Evolutionary conservation across 2,329 filamentous ascomycete genomes (phyloP), one percentile per base, ranked within the genome.

Genomic region (Tolypocladium sp.): DNA sequence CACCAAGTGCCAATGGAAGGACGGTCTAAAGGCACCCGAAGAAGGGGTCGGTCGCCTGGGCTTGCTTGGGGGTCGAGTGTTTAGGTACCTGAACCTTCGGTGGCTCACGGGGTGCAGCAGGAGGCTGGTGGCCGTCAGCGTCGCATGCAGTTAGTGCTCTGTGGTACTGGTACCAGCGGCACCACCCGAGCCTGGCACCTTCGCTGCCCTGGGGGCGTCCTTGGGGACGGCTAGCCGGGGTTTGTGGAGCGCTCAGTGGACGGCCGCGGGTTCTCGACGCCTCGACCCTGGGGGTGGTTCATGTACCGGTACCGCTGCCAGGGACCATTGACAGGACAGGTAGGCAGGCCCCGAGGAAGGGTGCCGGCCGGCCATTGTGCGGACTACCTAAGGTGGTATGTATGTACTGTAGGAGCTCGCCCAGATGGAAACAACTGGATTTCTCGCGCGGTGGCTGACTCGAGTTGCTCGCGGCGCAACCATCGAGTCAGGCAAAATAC

Each of bases 91-190:
- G 20, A 7, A 8, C 38, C 20, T 42, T n/a, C 9, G 4, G 46
- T 9, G 27, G 22, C 46, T n/a, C 46, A n/a, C 27, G 12, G 27
- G 4, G 46, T 33, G 15, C 30, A 37, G 30, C 7, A 35, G 49
- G 49, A 53, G 49, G 49, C 49, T 53, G 49, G 49, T 22, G 44
- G n/a, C 22, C 15, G 17, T 27, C 30, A 15, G 30, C 35, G 22
- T 51, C 12, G 30, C 27, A 58, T 35, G 49, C 49, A 25, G 57
- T 54, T 56, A 56, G 59, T 20, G 61, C 58, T 58, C 56, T 30
- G 42, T 13, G 41, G 33, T 52, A 20, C 52, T 4, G 37, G 42
- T 37, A 56, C 56, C 8, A 25, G 53, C 58, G 58, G 58, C 54
- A 59, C 54, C n/a, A 46, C 42, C 58, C 58, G 58, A 52, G 49